Evolutionary conservation across 805 yeast species (phyloP), one percentile per base, ranked within the genome.

Genomic region (Candida krabiensis): DNA sequence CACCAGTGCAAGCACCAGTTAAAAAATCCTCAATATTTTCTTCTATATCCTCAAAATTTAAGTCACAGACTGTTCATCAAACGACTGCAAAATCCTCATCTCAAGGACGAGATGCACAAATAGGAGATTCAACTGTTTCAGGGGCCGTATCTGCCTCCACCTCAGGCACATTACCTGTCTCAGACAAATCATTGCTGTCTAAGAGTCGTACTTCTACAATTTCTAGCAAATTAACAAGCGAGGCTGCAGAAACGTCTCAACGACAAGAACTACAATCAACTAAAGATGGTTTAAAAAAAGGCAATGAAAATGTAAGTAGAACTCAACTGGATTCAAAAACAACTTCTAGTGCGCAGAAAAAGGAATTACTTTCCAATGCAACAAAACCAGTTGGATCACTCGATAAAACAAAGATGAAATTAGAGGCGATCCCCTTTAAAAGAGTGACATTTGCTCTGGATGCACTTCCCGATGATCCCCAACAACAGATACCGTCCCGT

Each of bases 401-500:
- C 4, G 44, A 45, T 13, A 19, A 22, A 14, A 42, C 37, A 3
- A 40, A 35, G 18, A 18, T 35, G 3, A 32, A 40, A 25, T 28
- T 60, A 17, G 69, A 65, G 32, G 48, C 45, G 5, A 50, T 64
- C 5, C 56, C 61, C 4, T 63, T 76, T 43, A 63, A 63, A 41
- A 56, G 83, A 30, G 82, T 77, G 3, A 60, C 68, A 2, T 77
- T 77, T 55, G 77, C 81, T 3, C 53, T 77, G 7, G 73, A 77
- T 39, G 58, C 64, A 35, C 61, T 77, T 26, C 54, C 62, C 3
- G 69, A 65, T 42, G 82, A 77, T 49, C 82, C 83, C 1, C 82
- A 77, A 49, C 83, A 77, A 50, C 83, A 77, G 52, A 76, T 77
- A 34, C 83, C 83, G 0, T 73, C 80, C 1, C 57, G 82, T 37